Evolutionary conservation across 495 filamentous ascomycete species (phyloP).

Genomic region (Penicillium antarcticum): DNA sequence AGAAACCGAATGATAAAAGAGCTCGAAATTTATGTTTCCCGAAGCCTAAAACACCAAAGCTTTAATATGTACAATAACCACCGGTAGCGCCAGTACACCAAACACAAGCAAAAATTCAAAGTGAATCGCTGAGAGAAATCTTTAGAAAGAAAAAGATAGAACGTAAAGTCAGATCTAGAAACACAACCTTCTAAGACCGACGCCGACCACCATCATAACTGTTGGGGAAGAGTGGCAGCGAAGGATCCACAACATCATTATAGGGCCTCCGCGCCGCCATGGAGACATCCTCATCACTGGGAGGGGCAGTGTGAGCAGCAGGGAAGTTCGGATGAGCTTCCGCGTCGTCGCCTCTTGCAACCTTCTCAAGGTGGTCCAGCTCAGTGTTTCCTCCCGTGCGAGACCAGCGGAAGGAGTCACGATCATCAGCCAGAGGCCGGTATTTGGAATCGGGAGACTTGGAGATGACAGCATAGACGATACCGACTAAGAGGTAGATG

Average conservation of each 20-base stretch:
- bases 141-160: not conserved
- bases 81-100: not conserved
- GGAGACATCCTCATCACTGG: conserved; percentile 39
- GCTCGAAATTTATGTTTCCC: not conserved
- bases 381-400: conserved; percentile 76
- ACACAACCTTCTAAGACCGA: not conserved
- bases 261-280: conserved; percentile 22
- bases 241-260: conserved; percentile 46
- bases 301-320: conserved; percentile 71
- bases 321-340: conserved; percentile 65
- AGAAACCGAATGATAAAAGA: too few species aligned
- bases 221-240: conserved; percentile 55
- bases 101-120: not conserved
- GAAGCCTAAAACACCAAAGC: not conserved
- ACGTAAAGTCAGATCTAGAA: not conserved
- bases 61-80: conserved; percentile 1
- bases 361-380: conserved; percentile 86
- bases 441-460: conserved; percentile 96
- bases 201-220: not conserved
- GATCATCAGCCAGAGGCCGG: conserved; percentile 90
- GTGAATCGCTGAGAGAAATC: not conserved
- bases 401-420: conserved; percentile 95
- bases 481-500: conserved; percentile 81
- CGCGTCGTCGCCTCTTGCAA: conserved; percentile 70
- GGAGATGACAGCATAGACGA: conserved; percentile 73